Conservation (phyloP, 345 rosid species). For the Rubroshorea leprosula region DNA sequence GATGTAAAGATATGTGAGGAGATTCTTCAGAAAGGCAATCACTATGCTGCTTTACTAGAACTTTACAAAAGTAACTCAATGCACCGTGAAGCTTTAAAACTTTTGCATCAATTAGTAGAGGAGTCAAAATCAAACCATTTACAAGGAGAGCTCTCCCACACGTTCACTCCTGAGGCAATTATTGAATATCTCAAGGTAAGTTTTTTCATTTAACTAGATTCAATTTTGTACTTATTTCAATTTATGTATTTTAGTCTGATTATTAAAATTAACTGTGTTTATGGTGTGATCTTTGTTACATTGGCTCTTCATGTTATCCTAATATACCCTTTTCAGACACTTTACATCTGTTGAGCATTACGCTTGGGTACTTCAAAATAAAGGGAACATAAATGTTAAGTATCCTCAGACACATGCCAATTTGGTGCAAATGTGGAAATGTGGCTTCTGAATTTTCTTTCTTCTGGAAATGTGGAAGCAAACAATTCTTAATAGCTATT, state of each 20-base stretch:
- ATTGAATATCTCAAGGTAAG: constrained; percentile 89
- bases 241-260: not conserved
- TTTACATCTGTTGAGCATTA: too few species aligned
- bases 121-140: constrained; percentile 57
- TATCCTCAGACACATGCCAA: too few species aligned
- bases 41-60: constrained; percentile 64
- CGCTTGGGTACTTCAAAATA: too few species aligned
- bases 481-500: too few species aligned
- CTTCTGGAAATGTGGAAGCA: too few species aligned
- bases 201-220: too few species aligned
- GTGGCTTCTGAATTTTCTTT: too few species aligned
- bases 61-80: constrained; percentile 72
- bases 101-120: constrained; percentile 65
- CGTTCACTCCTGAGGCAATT: constrained; percentile 73
- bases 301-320: not conserved
- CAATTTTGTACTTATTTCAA: not conserved
- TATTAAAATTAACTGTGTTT: not conserved
- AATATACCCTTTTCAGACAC: too few species aligned
- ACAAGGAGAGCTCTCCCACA: constrained; percentile 39
- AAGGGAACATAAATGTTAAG: too few species aligned
- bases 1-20: constrained; percentile 86
- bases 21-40: constrained; percentile 65
- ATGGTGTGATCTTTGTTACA: not conserved
- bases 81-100: constrained; percentile 95
- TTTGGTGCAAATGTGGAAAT: too few species aligned